phyloP scores from a whole-genome alignment of 2,329 filamentous ascomycete species.

The Scedosporium apiospermum region DNA sequence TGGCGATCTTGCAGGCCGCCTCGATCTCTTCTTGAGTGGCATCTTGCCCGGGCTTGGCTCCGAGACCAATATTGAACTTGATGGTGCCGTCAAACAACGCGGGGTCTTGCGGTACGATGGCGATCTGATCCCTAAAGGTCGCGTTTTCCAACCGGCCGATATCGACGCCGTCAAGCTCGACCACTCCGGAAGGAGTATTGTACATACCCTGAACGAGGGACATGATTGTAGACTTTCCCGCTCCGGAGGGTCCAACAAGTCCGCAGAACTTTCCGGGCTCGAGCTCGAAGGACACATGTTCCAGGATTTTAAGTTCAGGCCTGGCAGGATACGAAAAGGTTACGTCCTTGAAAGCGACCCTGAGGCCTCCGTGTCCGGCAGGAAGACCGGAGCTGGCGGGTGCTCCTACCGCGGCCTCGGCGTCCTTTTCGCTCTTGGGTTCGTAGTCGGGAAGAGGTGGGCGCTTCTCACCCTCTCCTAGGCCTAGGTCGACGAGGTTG shows the following conservation, averaged over 20 bases:
- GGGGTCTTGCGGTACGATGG: conserved; percentile 48
- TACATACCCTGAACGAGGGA: conserved; percentile 44
- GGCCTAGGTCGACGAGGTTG: conserved; percentile 36
- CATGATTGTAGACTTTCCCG: conserved; percentile 59
- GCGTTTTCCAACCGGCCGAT: conserved; percentile 30
- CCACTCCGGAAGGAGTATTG: conserved; percentile 26
- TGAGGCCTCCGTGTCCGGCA: conserved; percentile 25
- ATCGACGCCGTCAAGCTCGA: conserved; percentile 36
- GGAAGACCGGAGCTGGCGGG: conserved; percentile 10
- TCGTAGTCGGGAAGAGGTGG: neutral
- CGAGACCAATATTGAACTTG: conserved; percentile 46
- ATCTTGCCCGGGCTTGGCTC: conserved; percentile 42
- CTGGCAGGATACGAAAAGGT: conserved; percentile 58
- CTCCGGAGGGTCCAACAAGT: conserved; percentile 55
- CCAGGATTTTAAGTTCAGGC: conserved; percentile 46
- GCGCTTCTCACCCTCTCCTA: conserved; percentile 13
- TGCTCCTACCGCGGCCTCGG: conserved; percentile 27
- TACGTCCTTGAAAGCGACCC: conserved; percentile 48
- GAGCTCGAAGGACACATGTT: conserved; percentile 45
- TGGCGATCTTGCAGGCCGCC: conserved; percentile 56
- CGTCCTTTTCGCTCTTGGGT: conserved; percentile 20
- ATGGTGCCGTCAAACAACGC: conserved; percentile 49
- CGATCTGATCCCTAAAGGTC: conserved; percentile 41
- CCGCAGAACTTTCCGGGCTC: conserved; percentile 51
- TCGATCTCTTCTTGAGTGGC: conserved; percentile 53